Evolutionary conservation across 495 filamentous ascomycete genomes (phyloP).

Genomic region (Podospora pseudopauciseta): DNA sequence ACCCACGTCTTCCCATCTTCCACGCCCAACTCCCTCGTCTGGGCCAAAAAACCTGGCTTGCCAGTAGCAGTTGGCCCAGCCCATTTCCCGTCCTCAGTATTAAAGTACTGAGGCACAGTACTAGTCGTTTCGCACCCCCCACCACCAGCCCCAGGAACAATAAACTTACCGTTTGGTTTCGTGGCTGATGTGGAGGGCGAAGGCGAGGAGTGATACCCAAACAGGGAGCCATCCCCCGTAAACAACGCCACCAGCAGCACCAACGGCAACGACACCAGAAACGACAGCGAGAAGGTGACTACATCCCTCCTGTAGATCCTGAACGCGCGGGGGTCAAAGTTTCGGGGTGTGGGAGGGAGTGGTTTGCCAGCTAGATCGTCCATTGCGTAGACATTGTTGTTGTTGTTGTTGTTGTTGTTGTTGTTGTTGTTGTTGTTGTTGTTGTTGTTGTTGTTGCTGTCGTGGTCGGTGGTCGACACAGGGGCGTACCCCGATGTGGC

Average conservation of each 20-base stretch:
- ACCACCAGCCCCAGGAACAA: background rate
- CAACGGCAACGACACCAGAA: background rate
- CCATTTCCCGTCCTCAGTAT: conserved; percentile 44
- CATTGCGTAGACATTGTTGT: background rate
- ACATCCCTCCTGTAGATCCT: background rate
- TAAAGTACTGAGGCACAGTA: conserved; percentile 53
- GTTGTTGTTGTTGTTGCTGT: background rate
- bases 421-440: background rate
- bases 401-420: no score
- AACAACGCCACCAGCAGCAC: background rate
- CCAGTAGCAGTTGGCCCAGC: conserved; percentile 58
- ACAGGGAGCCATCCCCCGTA: background rate
- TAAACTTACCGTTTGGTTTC: background rate
- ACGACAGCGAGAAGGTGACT: background rate
- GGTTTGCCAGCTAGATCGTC: background rate
- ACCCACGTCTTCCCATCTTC: conserved; percentile 32
- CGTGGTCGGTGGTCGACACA: background rate
- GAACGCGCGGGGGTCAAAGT: background rate
- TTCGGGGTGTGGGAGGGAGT: background rate
- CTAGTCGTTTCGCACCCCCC: conserved; percentile 1
- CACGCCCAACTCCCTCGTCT: conserved; percentile 52
- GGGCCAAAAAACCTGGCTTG: conserved; percentile 51
- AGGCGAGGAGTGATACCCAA: background rate
- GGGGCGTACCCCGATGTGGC: background rate
- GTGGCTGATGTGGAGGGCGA: background rate